Conservation (phyloP, 2,329 filamentous ascomycete genomes). For the Magnaporthales sp. region DNA sequence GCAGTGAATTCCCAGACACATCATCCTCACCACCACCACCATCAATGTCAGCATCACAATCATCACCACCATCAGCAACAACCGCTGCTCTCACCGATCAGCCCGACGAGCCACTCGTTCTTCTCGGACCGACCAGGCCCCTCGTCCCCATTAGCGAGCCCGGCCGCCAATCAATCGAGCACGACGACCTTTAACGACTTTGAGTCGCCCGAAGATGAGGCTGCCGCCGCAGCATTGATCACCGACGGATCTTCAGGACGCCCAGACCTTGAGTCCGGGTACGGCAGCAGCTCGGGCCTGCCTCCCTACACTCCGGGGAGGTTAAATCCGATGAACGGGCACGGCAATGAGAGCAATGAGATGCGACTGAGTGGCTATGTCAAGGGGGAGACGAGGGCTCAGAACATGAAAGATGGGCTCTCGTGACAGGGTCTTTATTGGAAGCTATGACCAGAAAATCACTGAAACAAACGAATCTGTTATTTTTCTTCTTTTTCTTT, state of each 20-base stretch:
- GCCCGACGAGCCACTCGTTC: not conserved
- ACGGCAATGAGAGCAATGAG: slow-evolving; percentile 24
- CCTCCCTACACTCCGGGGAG: slow-evolving; percentile 24
- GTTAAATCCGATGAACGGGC: slow-evolving; percentile 21
- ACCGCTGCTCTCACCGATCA: slow-evolving; percentile 4
- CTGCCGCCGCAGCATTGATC: slow-evolving; percentile 20
- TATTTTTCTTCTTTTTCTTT: not conserved
- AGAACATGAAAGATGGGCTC: slow-evolving; percentile 22
- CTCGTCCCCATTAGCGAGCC: not conserved
- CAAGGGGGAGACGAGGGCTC: slow-evolving; percentile 25
- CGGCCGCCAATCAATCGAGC: not conserved
- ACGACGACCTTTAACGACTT: not conserved
- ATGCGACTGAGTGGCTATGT: slow-evolving; percentile 27
- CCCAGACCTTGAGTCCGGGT: not conserved
- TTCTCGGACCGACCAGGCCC: slow-evolving; percentile 9
- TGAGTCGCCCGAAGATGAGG: slow-evolving; percentile 10
- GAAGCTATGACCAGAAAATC: not conserved
- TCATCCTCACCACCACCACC: not conserved
- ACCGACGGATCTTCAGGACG: slow-evolving; percentile 16
- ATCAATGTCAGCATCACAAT: slow-evolving; percentile 5
- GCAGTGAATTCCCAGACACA: not conserved
- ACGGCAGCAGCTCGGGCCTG: slow-evolving; percentile 10
- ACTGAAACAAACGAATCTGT: not conserved
- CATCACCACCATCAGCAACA: not conserved
- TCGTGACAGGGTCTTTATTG: not conserved